phyloP scores from a whole-genome alignment of 257 asterid genomes.

The Scutellaria baicalensis region DNA sequence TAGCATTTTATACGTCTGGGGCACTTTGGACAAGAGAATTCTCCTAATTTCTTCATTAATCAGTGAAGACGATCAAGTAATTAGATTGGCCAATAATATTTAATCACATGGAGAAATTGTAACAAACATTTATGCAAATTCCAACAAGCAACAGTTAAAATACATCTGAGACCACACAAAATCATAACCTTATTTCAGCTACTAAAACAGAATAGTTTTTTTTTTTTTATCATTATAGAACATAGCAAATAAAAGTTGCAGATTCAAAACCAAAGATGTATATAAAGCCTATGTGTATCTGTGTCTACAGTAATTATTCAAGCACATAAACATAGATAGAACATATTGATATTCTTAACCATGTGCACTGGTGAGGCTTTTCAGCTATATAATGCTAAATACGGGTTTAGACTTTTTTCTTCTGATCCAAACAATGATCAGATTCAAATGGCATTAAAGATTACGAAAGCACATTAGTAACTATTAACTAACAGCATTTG shows the following conservation, averaged over 20 bases:
- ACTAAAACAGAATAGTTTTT: not conserved
- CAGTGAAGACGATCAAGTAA: conserved; percentile 25
- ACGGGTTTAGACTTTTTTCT: not conserved
- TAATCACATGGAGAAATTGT: not conserved
- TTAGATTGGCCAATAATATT: conserved; percentile 4
- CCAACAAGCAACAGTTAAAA: not conserved
- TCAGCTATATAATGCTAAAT: not conserved
- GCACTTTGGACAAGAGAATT: conserved; percentile 74
- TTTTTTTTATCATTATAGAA: not conserved
- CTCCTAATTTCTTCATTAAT: conserved; percentile 72
- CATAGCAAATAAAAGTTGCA: not conserved
- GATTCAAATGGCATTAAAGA: not conserved
- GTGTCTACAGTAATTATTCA: not conserved
- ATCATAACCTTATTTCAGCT: conserved; percentile 1
- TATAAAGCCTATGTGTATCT: not conserved
- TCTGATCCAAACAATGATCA: not conserved
- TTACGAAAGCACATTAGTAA: not conserved
- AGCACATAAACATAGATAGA: not conserved
- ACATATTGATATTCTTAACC: not conserved
- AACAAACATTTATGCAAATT: not conserved
- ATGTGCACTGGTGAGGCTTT: not conserved
- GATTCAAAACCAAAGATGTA: not conserved
- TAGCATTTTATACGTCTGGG: conserved; percentile 71
- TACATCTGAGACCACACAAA: not conserved
- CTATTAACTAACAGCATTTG: not conserved